A percentile compares a stretch with the other conserved stretches of the same genome.
Conservation (phyloP, 2,329 filamentous ascomycete genomes). For the Fonsecaea multimorphosa region DNA sequence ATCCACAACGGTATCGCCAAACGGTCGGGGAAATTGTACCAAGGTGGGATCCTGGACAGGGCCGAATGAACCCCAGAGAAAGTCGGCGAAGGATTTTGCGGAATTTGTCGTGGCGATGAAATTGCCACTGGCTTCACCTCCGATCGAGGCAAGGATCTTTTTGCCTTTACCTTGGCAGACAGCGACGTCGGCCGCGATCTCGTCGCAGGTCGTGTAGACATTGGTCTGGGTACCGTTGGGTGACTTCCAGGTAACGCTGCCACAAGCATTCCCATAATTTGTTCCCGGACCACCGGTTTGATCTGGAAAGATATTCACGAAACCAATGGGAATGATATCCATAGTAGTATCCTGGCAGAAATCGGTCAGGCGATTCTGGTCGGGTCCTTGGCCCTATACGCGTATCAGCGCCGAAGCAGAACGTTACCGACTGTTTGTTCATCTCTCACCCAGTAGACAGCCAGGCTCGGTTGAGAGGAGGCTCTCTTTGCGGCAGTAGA, state of each 20-base stretch:
- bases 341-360: slow-evolving; percentile 59
- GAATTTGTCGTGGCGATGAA: slow-evolving; percentile 63
- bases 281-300: slow-evolving; percentile 55
- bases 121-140: slow-evolving; percentile 71
- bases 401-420: slow-evolving; percentile 12
- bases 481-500: slow-evolving; percentile 9
- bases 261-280: slow-evolving; percentile 65
- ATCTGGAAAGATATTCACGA: slow-evolving; percentile 62
- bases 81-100: slow-evolving; percentile 64
- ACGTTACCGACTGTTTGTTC: neutral
- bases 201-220: slow-evolving; percentile 52
- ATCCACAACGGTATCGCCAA: slow-evolving; percentile 69
- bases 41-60: slow-evolving; percentile 49
- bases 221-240: slow-evolving; percentile 43
- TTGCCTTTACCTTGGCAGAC: slow-evolving; percentile 71
- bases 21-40: slow-evolving; percentile 64
- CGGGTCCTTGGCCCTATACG: slow-evolving; percentile 57
- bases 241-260: slow-evolving; percentile 47
- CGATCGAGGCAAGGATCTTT: slow-evolving; percentile 74
- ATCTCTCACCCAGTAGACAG: slow-evolving; percentile 57
- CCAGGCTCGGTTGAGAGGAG: slow-evolving; percentile 50
- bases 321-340: slow-evolving; percentile 64
- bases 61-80: slow-evolving; percentile 75
- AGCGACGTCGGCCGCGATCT: slow-evolving; percentile 55
- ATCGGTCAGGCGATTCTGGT: slow-evolving; percentile 56